These are phyloP conservation scores for Nicotiana tabacum DNA, from an alignment of 257 asterid genomes.

Conservation along the genomic window DNA sequence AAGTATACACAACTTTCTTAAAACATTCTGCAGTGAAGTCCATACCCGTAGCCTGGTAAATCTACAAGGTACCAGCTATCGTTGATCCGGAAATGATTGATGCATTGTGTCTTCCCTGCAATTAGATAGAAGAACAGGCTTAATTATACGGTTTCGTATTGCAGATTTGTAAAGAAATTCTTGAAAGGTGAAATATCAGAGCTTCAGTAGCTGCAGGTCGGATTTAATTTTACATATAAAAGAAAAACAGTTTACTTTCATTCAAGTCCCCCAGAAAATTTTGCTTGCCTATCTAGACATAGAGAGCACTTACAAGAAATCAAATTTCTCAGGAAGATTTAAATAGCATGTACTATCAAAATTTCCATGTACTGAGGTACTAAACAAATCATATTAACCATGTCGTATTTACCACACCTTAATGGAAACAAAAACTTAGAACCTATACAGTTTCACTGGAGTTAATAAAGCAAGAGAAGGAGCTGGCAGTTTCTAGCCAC, in stretches of 20 bases:
- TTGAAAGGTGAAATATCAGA: neutral
- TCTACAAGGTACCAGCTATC: constrained; percentile 95
- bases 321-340: neutral
- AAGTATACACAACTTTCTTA: neutral
- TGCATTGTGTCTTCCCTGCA: constrained; percentile 99
- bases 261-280: neutral
- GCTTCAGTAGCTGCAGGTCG: neutral
- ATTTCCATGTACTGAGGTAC: neutral
- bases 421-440: neutral
- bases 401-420: neutral
- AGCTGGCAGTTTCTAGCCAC: too few species aligned
- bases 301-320: neutral
- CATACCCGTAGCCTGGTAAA: constrained; percentile 98
- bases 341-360: neutral
- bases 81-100: constrained; percentile 88
- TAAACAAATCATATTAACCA: neutral
- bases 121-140: neutral
- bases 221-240: too few species aligned
- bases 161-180: neutral
- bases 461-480: too few species aligned
- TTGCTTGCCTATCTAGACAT: neutral
- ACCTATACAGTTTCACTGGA: neutral
- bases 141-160: neutral
- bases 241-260: neutral
- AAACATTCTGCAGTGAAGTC: neutral